Evolutionary conservation across 495 filamentous ascomycete genomes (phyloP), one percentile per base, ranked within the genome.

Genomic region (Penicillium subrubescens): DNA sequence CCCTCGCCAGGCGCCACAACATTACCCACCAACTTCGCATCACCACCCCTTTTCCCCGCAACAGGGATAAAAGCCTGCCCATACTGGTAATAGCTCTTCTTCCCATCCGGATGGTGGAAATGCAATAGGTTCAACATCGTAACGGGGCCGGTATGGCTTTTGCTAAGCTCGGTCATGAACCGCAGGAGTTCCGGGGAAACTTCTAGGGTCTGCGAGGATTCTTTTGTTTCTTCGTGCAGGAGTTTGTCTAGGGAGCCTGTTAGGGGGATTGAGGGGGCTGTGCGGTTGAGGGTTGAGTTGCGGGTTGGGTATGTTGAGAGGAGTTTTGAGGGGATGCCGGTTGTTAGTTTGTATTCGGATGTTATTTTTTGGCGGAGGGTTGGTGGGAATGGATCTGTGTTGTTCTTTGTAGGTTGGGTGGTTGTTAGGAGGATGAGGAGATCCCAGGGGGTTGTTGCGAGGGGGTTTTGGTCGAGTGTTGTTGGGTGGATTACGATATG

Each of bases 91-190:
- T 90, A 90, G 43, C 78, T 74, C 55, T 80, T 74, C 66, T 84
- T 86, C 61, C 72, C 80, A 14, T 78, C 79, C 0, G 79, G 76
- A 19, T 78, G 71, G 23, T 80, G 75, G 72, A 90, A 90, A 60
- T 87, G 80, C 8, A 90, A 79, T n/a, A 90, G 75, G 60, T 90
- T 90, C n/a, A 90, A 74, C 88, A 89, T 90, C 2, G 84, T 86
- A 5, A 89, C 85, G 0, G 88, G 83, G 10, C 82, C 80, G 8
- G 69, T 46, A 21, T 77, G 74, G 31, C 67, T 71, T 50, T 62
- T 57, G 3, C 61, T 65, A 21, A 75, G 67, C 31, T 44, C 15
- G 3, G 71, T 61, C 72, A 88, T 84, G 79, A 85, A 90, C 11
- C 69, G 53, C 5, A 74, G 66, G 1, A 89, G 75, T n/a, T 85